phyloP scores from a whole-genome alignment of 441 rosid species.

The Jatropha podagrica region DNA sequence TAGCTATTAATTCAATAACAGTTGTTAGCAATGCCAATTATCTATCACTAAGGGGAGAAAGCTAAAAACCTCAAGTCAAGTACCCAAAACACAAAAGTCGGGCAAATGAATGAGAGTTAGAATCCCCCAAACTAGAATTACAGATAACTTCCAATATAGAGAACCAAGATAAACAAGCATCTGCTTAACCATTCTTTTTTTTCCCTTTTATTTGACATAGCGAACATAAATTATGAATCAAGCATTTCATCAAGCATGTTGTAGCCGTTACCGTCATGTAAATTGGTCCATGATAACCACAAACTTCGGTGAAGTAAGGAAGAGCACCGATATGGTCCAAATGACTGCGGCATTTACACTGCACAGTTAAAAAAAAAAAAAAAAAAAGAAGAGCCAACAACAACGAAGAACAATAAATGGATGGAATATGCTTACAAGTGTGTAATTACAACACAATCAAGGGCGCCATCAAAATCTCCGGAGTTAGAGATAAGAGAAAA shows the following conservation, averaged over 20 bases:
- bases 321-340: constrained; percentile 97
- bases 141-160: neutral
- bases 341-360: constrained; percentile 45
- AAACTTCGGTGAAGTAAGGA: constrained; percentile 94
- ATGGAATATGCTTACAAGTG: constrained; percentile 57
- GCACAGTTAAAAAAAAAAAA: neutral
- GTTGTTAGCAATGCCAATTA: no score
- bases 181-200: no score
- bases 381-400: neutral
- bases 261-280: constrained; percentile 81
- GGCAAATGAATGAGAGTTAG: no score
- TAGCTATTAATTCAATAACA: no score
- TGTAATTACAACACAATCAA: constrained; percentile 78
- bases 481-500: constrained; percentile 66
- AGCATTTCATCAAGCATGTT: constrained; percentile 46
- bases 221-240: neutral
- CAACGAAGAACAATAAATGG: neutral
- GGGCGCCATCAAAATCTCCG: constrained; percentile 49
- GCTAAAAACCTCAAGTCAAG: no score
- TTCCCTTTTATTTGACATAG: no score
- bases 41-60: no score
- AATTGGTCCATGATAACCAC: constrained; percentile 80
- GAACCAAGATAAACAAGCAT: neutral
- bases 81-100: no score
- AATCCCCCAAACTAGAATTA: no score